Evolutionary conservation across 73 alveolate genomes (phyloP).

Genomic region (Symbiodinium pilosum): DNA sequence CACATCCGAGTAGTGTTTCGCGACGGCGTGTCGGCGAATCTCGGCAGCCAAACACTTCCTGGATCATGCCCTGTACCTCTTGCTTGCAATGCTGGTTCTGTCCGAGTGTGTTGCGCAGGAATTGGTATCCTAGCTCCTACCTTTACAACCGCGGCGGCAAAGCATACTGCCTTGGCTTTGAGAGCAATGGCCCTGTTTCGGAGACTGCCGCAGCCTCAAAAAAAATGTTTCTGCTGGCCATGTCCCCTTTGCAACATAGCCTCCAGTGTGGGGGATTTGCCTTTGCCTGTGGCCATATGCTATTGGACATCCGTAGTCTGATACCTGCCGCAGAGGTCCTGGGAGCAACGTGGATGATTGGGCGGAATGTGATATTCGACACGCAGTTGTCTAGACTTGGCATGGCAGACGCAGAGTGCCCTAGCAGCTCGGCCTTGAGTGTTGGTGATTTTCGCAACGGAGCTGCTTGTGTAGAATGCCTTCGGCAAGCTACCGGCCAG

Average conservation of each 20-base stretch:
- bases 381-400: slow-evolving; percentile 16
- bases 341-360: slow-evolving; percentile 76
- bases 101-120: not conserved
- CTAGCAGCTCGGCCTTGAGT: not conserved
- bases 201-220: slow-evolving; percentile 23
- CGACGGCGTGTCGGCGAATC: not conserved
- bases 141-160: slow-evolving; percentile 16
- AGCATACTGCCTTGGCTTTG: slow-evolving; percentile 66
- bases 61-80: too few species aligned
- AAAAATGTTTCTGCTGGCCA: too few species aligned
- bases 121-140: slow-evolving; percentile 35
- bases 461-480: too few species aligned
- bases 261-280: too few species aligned
- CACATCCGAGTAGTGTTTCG: not conserved
- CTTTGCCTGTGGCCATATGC: too few species aligned
- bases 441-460: not conserved
- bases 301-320: not conserved
- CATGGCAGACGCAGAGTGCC: slow-evolving; percentile 1
- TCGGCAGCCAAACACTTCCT: not conserved
- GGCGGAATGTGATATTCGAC: slow-evolving; percentile 63
- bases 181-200: slow-evolving; percentile 54
- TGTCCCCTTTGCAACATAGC: too few species aligned
- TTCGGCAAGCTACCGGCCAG: too few species aligned
- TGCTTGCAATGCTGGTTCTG: too few species aligned
- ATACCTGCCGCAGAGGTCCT: slow-evolving; percentile 11